Percentiles rank a stretch among this genome's conserved stretches.
Evolutionary conservation across 768 basidiomycete species (phyloP).

Genomic region (Cyathus striatus): DNA sequence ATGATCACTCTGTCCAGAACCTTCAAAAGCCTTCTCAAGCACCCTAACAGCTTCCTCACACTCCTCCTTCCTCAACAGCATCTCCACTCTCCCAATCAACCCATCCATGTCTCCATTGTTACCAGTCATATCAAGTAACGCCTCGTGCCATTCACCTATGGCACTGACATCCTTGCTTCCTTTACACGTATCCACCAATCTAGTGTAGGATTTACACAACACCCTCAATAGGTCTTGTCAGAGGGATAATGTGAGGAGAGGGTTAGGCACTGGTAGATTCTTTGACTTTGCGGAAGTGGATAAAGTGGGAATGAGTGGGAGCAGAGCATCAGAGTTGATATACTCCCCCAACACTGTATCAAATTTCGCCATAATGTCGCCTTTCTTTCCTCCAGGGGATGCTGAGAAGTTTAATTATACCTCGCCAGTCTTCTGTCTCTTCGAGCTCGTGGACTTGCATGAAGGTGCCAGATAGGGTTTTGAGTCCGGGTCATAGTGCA

Average conservation of each 20-base stretch:
- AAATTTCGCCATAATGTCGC: conserved; percentile 56
- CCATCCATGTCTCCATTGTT: conserved; percentile 72
- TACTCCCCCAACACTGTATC: conserved; percentile 61
- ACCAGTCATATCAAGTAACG: conserved; percentile 62
- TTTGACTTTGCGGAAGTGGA: conserved; percentile 21
- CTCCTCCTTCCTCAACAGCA: conserved; percentile 64
- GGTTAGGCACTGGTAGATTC: conserved; percentile 42
- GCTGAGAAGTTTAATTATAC: conserved; percentile 55
- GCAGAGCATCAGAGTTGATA: conserved; percentile 24
- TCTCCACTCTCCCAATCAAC: conserved; percentile 70
- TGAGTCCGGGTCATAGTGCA: conserved; percentile 92
- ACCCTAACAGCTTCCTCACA: conserved; percentile 83
- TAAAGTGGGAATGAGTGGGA: conserved; percentile 13
- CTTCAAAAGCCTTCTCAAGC: conserved; percentile 81
- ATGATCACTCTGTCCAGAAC: conserved; percentile 65
- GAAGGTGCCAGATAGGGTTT: conserved; percentile 73
- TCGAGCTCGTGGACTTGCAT: conserved; percentile 61
- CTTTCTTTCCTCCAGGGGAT: conserved; percentile 37
- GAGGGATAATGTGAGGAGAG: conserved; percentile 48
- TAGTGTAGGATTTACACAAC: conserved; percentile 74
- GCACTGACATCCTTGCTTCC: conserved; percentile 39
- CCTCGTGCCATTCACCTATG: conserved; percentile 65
- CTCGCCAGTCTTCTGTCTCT: conserved; percentile 62
- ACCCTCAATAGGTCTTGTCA: conserved; percentile 58
- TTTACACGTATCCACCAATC: conserved; percentile 26